Evolutionary conservation across 164 flowering plant genomes (phyloP).

Genomic region (Chimonanthus salicifolius): DNA sequence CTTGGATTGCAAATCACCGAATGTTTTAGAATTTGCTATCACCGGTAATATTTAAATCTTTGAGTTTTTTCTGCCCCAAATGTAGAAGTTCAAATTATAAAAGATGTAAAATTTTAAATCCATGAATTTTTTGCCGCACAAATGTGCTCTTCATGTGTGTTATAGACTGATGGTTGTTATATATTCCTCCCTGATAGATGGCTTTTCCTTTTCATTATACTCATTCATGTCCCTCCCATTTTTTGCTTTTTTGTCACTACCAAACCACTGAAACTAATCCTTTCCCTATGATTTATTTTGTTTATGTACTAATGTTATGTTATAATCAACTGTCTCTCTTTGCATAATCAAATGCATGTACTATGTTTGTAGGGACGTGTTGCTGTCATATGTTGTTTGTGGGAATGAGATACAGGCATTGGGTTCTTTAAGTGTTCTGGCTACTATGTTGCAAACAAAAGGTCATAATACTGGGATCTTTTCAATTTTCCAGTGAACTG

Average conservation of each 20-base stretch:
- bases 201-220: not conserved
- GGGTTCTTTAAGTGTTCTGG: slow-evolving; percentile 74
- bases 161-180: too few relatives aligned
- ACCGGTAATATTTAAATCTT: too few relatives aligned
- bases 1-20: too few relatives aligned
- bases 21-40: too few relatives aligned
- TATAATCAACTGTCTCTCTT: not conserved
- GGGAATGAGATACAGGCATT: slow-evolving; percentile 74
- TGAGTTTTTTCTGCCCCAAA: too few relatives aligned
- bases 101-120: too few relatives aligned
- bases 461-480: slow-evolving; percentile 35
- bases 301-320: not conserved
- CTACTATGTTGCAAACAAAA: slow-evolving; percentile 92
- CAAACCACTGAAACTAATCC: not conserved
- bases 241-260: too few relatives aligned
- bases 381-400: slow-evolving; percentile 54
- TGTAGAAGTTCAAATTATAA: too few relatives aligned
- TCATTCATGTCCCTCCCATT: too few relatives aligned
- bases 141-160: too few relatives aligned
- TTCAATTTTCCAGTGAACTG: not conserved
- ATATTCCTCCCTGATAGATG: not conserved
- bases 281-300: not conserved
- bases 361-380: slow-evolving; percentile 44
- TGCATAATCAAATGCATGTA: not conserved
- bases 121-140: too few relatives aligned